A percentile compares a stretch with the other conserved stretches of the same genome.
Evolutionary conservation across 306 rosid genomes (phyloP).

Genomic region (Ziziphus jujuba): DNA sequence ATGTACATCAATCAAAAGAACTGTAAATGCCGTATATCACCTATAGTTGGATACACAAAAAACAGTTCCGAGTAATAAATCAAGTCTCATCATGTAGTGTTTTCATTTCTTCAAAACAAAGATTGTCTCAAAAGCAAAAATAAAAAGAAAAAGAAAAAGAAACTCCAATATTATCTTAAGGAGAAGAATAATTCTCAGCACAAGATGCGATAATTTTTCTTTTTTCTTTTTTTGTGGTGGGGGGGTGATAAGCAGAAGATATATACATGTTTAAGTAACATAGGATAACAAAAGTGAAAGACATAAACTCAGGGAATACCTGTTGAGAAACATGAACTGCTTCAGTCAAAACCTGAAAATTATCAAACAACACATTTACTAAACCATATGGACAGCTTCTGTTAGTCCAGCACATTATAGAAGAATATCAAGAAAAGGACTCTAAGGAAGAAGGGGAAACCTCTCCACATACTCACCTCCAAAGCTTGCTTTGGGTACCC

Average conservation of each 20-base stretch:
- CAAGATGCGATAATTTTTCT: neutral
- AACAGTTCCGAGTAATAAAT: neutral
- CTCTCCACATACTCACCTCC: slow-evolving; percentile 53
- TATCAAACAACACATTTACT: slow-evolving; percentile 23
- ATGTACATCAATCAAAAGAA: neutral
- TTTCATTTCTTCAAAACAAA: too few species aligned
- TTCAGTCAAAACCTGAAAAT: slow-evolving; percentile 83
- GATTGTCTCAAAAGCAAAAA: too few species aligned
- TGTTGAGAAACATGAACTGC: slow-evolving; percentile 93
- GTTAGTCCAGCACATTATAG: slow-evolving; percentile 8
- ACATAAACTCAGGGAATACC: slow-evolving; percentile 44
- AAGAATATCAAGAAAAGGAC: slow-evolving; percentile 6
- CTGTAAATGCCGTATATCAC: neutral
- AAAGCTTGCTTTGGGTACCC: slow-evolving; percentile 95
- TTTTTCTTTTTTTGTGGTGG: neutral
- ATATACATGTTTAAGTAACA: neutral
- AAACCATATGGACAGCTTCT: slow-evolving; percentile 1
- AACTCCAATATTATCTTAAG: too few species aligned
- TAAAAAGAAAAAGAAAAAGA: too few species aligned
- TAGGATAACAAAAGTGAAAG: neutral
- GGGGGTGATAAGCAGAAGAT: neutral
- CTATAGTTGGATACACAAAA: neutral
- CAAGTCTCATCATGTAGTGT: too few species aligned
- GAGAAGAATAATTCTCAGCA: neutral
- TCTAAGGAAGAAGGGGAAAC: slow-evolving; percentile 15